Evolutionary conservation across 2,329 filamentous ascomycete species (phyloP).

Genomic region (Rhynchosporium secalis): DNA sequence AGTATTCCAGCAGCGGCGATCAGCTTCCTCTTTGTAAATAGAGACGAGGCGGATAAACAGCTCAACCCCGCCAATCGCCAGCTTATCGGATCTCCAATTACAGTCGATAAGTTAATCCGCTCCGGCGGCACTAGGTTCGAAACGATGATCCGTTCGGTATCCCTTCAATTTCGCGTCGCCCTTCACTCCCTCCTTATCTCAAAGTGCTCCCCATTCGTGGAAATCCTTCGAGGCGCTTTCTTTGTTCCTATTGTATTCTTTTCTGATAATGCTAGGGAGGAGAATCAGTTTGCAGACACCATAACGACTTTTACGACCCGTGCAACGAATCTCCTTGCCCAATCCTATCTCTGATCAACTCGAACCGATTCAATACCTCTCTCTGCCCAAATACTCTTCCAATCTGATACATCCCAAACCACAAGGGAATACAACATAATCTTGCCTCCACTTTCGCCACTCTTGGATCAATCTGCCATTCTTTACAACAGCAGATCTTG

Average conservation of each 20-base stretch:
- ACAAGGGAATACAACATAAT: background rate
- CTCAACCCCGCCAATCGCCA: constrained; percentile 7
- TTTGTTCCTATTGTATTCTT: constrained; percentile 15
- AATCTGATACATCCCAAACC: constrained; percentile 1
- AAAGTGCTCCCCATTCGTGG: constrained; percentile 30
- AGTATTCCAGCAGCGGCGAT: background rate
- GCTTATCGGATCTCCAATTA: background rate
- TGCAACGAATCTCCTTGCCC: constrained; percentile 40
- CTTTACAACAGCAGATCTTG: constrained; percentile 3
- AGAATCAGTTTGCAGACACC: constrained; percentile 21
- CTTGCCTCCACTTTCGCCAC: background rate
- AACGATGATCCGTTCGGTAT: background rate
- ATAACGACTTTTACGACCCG: constrained; percentile 38
- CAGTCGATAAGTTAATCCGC: background rate
- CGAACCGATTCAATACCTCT: constrained; percentile 9
- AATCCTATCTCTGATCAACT: constrained; percentile 21
- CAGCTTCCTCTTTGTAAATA: constrained; percentile 17
- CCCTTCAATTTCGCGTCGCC: background rate
- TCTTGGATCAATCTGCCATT: background rate
- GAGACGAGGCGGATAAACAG: background rate
- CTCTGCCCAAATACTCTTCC: background rate
- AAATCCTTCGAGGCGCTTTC: constrained; percentile 29
- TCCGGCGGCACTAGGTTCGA: background rate
- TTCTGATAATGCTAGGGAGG: constrained; percentile 15
- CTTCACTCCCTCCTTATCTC: constrained; percentile 17